Percentiles rank a stretch among this genome's conserved stretches.
Conservation (phyloP, 2,329 filamentous ascomycete genomes). For the Calonectria hawksworthii region DNA sequence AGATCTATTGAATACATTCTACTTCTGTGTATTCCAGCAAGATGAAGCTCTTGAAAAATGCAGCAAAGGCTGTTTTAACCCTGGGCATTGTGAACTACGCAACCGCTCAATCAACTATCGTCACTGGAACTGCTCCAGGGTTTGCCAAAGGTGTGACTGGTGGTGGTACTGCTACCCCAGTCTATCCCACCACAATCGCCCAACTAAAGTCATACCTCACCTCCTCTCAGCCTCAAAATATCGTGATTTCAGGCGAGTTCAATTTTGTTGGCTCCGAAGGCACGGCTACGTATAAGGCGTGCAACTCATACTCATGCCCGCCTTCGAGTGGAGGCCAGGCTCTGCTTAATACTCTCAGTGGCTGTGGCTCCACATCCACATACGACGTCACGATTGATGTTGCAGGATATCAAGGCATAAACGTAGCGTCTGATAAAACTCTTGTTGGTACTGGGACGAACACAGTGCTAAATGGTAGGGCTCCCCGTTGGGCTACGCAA, state of each 20-base stretch:
- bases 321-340: neutral
- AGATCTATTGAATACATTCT: neutral
- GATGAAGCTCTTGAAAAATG: neutral
- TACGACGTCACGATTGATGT: slow-evolving; percentile 7
- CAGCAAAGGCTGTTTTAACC: neutral
- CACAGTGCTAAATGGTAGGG: neutral
- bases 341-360: neutral
- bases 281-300: slow-evolving; percentile 1
- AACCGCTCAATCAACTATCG: neutral
- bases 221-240: neutral
- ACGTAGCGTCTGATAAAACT: neutral
- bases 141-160: slow-evolving; percentile 5
- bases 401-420: neutral
- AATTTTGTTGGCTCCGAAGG: neutral
- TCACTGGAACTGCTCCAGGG: neutral
- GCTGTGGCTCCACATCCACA: neutral
- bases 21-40: neutral
- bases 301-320: neutral
- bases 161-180: neutral
- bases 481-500: neutral
- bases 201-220: slow-evolving; percentile 1
- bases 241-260: neutral
- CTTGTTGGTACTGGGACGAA: neutral
- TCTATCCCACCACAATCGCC: neutral
- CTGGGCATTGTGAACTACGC: neutral